Conservation (phyloP, 2,329 filamentous ascomycete genomes). For the Cadophora gregata region DNA sequence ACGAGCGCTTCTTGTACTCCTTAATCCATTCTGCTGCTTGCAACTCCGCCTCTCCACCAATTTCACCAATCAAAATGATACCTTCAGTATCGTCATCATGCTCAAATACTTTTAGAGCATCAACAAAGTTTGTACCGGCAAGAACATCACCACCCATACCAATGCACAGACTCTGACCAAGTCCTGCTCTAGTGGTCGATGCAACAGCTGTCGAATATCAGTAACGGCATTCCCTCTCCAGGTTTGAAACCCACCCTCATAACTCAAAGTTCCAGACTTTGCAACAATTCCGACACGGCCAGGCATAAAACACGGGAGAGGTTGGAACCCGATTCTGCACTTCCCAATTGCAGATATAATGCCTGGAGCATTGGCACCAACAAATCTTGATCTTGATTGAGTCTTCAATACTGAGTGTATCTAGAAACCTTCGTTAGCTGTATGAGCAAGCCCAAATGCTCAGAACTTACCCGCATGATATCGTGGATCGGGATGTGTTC, state of each 20-base stretch:
- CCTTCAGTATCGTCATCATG: conserved; percentile 69
- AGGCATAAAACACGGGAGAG: conserved; percentile 72
- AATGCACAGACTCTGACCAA: conserved; percentile 76
- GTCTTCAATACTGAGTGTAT: conserved; percentile 72
- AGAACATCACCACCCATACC: conserved; percentile 77
- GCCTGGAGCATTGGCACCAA: conserved; percentile 76
- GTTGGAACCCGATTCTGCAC: conserved; percentile 78
- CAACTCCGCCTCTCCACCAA: conserved; percentile 69
- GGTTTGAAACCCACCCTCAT: conserved; percentile 55
- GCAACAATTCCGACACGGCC: conserved; percentile 74
- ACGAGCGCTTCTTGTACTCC: conserved; percentile 62
- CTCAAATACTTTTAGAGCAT: conserved; percentile 70
- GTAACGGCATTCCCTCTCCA: not conserved
- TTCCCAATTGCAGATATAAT: conserved; percentile 75
- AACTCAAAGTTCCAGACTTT: conserved; percentile 76
- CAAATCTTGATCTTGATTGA: conserved; percentile 71
- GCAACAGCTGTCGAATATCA: conserved; percentile 59
- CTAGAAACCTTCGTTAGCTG: conserved; percentile 45
- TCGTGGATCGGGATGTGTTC: conserved; percentile 79
- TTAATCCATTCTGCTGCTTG: conserved; percentile 76
- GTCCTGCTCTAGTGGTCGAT: conserved; percentile 69
- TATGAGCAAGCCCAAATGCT: not conserved
- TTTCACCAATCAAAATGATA: conserved; percentile 71
- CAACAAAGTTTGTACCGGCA: conserved; percentile 75
- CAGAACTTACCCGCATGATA: conserved; percentile 63